Evolutionary conservation across 306 rosid genomes (phyloP).

Genomic region (Cicer yamashitae): DNA sequence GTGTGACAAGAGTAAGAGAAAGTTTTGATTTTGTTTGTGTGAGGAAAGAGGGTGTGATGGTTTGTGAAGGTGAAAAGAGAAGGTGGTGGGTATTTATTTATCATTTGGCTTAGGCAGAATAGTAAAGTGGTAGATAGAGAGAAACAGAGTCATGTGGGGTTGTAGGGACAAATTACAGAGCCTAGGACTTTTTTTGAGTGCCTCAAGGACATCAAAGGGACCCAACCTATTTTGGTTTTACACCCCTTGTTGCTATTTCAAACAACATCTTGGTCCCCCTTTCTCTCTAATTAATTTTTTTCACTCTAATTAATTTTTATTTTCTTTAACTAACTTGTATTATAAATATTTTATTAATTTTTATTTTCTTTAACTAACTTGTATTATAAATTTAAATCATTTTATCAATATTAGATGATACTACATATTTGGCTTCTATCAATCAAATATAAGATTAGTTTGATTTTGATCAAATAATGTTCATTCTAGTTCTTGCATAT

Average conservation of each 20-base stretch:
- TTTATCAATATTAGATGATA: no score
- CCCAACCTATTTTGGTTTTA: slow-evolving; percentile 49
- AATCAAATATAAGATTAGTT: no score
- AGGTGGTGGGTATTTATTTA: slow-evolving; percentile 70
- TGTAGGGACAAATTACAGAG: slow-evolving; percentile 58
- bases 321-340: neutral
- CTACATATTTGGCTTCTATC: no score
- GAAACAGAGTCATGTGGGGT: slow-evolving; percentile 59
- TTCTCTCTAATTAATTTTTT: neutral
- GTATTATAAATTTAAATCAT: no score
- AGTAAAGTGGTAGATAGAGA: slow-evolving; percentile 33
- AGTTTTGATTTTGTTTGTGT: neutral
- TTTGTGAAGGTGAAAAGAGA: slow-evolving; percentile 20
- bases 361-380: neutral
- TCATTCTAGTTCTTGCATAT: no score
- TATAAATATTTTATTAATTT: no score
- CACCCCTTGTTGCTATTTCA: slow-evolving; percentile 51
- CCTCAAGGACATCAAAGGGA: slow-evolving; percentile 46
- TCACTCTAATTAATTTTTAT: neutral
- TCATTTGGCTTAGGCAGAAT: slow-evolving; percentile 33
- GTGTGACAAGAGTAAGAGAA: neutral
- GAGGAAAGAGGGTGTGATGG: neutral
- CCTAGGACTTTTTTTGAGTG: slow-evolving; percentile 44
- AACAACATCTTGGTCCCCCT: slow-evolving; percentile 69
- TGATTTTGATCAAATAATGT: no score